Percentiles rank a stretch among this genome's conserved stretches.
phyloP scores from a whole-genome alignment of 129 eudicot species.

The Saposhnikovia divaricata region DNA sequence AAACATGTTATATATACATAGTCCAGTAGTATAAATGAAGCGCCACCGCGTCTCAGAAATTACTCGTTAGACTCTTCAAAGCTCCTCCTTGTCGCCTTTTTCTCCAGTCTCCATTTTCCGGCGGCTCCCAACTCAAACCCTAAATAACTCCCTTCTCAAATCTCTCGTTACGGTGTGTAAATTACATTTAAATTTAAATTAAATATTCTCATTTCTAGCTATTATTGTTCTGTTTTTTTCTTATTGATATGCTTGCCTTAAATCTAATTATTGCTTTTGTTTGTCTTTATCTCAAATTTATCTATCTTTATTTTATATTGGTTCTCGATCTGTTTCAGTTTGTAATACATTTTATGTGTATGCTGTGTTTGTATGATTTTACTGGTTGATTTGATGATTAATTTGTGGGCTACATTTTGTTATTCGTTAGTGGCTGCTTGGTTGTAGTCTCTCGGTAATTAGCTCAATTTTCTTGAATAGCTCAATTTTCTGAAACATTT shows the following conservation, averaged over 20 bases:
- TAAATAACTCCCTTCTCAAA: neutral
- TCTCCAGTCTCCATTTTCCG: neutral
- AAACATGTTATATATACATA: neutral
- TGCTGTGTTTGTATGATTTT: neutral
- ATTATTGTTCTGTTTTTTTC: neutral
- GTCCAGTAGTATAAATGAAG: neutral
- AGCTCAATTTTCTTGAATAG: too few species aligned
- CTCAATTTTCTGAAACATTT: too few species aligned
- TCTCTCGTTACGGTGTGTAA: neutral
- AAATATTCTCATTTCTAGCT: neutral
- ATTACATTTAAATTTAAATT: neutral
- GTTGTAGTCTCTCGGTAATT: neutral
- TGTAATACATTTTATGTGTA: neutral
- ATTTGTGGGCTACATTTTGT: too few species aligned
- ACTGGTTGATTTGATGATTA: neutral
- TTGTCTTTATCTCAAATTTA: neutral
- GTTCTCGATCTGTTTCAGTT: neutral
- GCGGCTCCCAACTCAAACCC: neutral
- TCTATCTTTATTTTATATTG: neutral
- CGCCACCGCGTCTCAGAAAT: slow-evolving; percentile 4
- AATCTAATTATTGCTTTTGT: neutral
- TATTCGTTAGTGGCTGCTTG: neutral
- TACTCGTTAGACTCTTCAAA: neutral
- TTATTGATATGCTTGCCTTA: neutral
- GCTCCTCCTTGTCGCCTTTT: neutral